Evolutionary conservation across 257 asterid genomes (phyloP).

Genomic region (Solanum sitiens): DNA sequence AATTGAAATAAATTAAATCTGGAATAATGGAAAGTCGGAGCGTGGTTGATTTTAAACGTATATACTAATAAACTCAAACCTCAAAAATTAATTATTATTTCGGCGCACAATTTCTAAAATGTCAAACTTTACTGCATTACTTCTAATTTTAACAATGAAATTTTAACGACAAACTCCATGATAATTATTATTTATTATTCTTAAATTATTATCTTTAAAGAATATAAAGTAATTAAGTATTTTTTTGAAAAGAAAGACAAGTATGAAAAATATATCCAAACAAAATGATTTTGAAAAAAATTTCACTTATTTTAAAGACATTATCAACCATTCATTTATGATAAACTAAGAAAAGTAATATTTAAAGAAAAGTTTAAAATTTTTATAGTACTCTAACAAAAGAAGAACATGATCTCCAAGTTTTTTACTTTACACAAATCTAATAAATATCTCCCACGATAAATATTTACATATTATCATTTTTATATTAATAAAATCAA

Average conservation of each 20-base stretch:
- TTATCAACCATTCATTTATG: no score
- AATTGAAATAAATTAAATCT: background rate
- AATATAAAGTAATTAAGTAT: no score
- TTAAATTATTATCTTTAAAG: no score
- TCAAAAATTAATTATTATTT: background rate
- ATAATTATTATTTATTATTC: no score
- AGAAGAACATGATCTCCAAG: background rate
- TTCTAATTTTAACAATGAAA: background rate
- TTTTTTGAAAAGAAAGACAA: no score
- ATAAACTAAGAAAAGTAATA: no score
- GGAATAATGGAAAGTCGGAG: background rate
- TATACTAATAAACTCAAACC: background rate
- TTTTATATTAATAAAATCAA: no score
- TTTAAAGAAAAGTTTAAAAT: background rate
- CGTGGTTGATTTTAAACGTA: background rate
- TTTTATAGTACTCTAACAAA: background rate
- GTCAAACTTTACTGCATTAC: background rate
- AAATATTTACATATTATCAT: background rate
- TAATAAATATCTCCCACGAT: background rate
- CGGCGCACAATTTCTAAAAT: background rate
- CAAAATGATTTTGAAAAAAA: no score
- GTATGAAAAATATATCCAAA: no score
- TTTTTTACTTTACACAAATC: background rate
- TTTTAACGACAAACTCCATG: background rate
- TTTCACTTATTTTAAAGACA: no score